Conservation (phyloP, 345 rosid genomes). For the Syzygium aromaticum region DNA sequence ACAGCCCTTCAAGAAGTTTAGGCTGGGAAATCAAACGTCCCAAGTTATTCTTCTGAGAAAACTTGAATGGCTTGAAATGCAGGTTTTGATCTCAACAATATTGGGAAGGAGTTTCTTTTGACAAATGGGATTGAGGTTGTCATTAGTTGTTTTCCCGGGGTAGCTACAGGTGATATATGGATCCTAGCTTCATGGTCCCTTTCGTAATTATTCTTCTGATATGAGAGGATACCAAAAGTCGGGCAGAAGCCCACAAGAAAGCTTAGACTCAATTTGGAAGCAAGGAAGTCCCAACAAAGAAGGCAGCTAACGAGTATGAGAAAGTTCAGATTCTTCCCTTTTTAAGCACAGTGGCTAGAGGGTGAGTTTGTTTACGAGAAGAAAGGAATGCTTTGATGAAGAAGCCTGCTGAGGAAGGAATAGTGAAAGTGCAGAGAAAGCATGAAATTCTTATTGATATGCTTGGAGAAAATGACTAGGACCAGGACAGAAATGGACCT, state of each 20-base stretch:
- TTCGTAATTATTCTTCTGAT: slow-evolving; percentile 22
- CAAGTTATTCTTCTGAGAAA: slow-evolving; percentile 27
- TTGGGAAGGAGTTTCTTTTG: slow-evolving; percentile 32
- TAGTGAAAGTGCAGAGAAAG: background rate
- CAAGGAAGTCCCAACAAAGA: slow-evolving; percentile 33
- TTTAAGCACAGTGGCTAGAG: background rate
- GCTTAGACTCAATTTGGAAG: slow-evolving; percentile 37
- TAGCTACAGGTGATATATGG: slow-evolving; percentile 44
- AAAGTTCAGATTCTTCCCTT: background rate
- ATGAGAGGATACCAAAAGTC: slow-evolving; percentile 7
- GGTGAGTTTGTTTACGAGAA: background rate
- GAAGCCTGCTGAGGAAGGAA: slow-evolving; percentile 21
- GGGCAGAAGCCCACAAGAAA: slow-evolving; percentile 26
- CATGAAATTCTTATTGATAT: background rate
- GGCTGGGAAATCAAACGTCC: slow-evolving; percentile 29
- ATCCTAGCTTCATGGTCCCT: slow-evolving; percentile 24
- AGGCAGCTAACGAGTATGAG: slow-evolving; percentile 10
- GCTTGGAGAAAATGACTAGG: background rate
- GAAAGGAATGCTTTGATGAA: slow-evolving; percentile 48
- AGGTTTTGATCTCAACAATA: slow-evolving; percentile 1
- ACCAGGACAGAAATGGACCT: background rate
- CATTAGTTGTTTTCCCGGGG: slow-evolving; percentile 36
- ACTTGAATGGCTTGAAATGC: slow-evolving; percentile 22
- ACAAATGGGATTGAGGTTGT: slow-evolving; percentile 38
- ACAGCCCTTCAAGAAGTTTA: slow-evolving; percentile 35